Conservation (phyloP, 192 early-diverging fungal genomes). For the Dispira simplex region DNA sequence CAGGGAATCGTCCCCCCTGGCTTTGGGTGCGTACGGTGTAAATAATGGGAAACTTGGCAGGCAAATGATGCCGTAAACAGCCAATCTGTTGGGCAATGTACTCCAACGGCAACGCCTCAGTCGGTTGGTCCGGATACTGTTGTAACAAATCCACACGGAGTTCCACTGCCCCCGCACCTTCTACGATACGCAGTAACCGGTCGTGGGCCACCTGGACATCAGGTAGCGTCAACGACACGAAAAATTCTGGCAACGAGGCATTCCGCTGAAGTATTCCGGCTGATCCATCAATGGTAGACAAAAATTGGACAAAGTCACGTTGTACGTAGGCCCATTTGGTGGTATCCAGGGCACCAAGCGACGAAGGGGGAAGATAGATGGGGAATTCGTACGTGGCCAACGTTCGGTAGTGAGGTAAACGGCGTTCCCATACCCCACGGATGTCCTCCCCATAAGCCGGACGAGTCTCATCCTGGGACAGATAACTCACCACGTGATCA, state of each 20-base stretch:
- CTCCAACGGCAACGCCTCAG: slow-evolving; percentile 26
- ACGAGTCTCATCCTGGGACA: slow-evolving; percentile 64
- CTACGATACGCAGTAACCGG: slow-evolving; percentile 40
- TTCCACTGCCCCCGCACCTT: slow-evolving; percentile 82
- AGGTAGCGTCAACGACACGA: slow-evolving; percentile 74
- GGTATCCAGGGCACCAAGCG: slow-evolving; percentile 16
- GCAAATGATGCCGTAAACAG: slow-evolving; percentile 42
- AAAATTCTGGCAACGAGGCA: slow-evolving; percentile 41
- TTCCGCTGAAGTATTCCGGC: slow-evolving; percentile 18
- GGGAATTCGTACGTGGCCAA: slow-evolving; percentile 76
- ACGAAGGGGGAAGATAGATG: slow-evolving; percentile 27
- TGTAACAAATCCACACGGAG: slow-evolving; percentile 78
- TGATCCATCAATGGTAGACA: slow-evolving; percentile 44
- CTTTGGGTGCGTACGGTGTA: slow-evolving; percentile 81
- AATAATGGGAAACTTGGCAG: slow-evolving; percentile 64
- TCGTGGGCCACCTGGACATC: slow-evolving; percentile 36
- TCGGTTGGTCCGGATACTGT: slow-evolving; percentile 12
- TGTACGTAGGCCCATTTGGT: slow-evolving; percentile 58
- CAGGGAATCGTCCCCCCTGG: slow-evolving; percentile 80
- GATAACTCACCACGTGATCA: slow-evolving; percentile 60
- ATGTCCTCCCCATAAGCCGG: slow-evolving; percentile 76
- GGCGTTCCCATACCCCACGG: slow-evolving; percentile 59
- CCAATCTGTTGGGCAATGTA: slow-evolving; percentile 69
- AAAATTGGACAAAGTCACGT: slow-evolving; percentile 51
- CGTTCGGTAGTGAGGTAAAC: slow-evolving; percentile 59